Conservation (phyloP, 2,329 filamentous ascomycete genomes). For the Aureobasidium sp. region DNA sequence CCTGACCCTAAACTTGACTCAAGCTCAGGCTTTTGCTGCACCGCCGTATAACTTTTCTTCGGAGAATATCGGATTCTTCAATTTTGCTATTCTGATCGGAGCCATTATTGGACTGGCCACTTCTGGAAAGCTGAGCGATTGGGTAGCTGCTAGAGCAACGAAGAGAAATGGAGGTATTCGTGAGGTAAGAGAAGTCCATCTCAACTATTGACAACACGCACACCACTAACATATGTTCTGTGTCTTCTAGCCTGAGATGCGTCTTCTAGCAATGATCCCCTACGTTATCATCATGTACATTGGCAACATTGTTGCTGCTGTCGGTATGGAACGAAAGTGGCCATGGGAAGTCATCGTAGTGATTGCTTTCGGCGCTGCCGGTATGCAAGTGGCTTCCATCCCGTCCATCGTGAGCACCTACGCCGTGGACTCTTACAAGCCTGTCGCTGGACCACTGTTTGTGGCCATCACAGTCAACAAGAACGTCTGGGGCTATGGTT, state of each 20-base stretch:
- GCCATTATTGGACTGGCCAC: constrained; percentile 61
- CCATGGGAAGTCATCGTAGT: constrained; percentile 63
- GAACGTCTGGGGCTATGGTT: constrained; percentile 70
- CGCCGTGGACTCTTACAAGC: constrained; percentile 71
- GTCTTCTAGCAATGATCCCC: constrained; percentile 50
- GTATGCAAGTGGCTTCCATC: constrained; percentile 66
- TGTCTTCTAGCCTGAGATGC: constrained; percentile 23
- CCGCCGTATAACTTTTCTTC: constrained; percentile 62
- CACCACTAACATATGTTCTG: not conserved
- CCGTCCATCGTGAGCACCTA: constrained; percentile 67
- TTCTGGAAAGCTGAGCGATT: constrained; percentile 63
- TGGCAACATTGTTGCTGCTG: constrained; percentile 62
- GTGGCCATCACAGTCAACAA: constrained; percentile 70
- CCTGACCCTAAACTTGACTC: constrained; percentile 68
- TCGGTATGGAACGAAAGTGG: constrained; percentile 44
- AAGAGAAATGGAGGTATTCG: constrained; percentile 59
- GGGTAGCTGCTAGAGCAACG: constrained; percentile 62
- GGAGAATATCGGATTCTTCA: constrained; percentile 60
- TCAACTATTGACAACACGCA: no score
- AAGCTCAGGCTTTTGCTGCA: constrained; percentile 57
- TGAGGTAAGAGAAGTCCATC: constrained; percentile 38
- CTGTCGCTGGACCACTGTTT: constrained; percentile 65
- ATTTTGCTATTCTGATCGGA: constrained; percentile 63
- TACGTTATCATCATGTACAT: constrained; percentile 61
- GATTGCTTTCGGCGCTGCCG: constrained; percentile 62